Evolutionary conservation across 306 rosid genomes (phyloP).

Genomic region (Prunus mira): DNA sequence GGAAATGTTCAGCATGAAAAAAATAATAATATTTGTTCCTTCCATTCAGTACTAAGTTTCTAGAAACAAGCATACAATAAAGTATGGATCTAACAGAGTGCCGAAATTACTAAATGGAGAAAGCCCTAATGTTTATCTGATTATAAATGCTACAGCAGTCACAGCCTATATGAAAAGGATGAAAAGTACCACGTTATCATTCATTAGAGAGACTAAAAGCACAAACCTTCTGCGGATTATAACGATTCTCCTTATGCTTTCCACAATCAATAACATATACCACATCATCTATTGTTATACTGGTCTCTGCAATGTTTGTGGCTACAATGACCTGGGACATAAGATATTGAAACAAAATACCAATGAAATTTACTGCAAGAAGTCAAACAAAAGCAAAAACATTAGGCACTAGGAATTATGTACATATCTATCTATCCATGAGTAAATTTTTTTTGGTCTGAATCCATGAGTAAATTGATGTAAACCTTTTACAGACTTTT

Average conservation of each 20-base stretch:
- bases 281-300: conserved; percentile 94
- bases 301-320: conserved; percentile 95
- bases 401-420: neutral
- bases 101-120: neutral
- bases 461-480: neutral
- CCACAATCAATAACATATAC: conserved; percentile 89
- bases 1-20: neutral
- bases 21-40: neutral
- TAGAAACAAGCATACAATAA: neutral
- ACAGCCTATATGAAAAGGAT: neutral
- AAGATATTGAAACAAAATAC: conserved; percentile 17
- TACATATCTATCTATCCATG: neutral
- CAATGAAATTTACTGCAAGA: neutral
- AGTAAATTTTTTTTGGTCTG: neutral
- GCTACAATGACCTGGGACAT: conserved; percentile 76
- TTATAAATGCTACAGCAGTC: neutral
- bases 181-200: neutral
- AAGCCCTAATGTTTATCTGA: neutral
- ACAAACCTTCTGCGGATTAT: conserved; percentile 88
- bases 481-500: neutral
- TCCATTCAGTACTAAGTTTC: neutral
- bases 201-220: conserved; percentile 18
- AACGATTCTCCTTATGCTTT: conserved; percentile 92
- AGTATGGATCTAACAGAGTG: neutral
- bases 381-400: neutral